Evolutionary conservation across 139 green algal species (phyloP).

Genomic region (Chlamydomonas sp.): DNA sequence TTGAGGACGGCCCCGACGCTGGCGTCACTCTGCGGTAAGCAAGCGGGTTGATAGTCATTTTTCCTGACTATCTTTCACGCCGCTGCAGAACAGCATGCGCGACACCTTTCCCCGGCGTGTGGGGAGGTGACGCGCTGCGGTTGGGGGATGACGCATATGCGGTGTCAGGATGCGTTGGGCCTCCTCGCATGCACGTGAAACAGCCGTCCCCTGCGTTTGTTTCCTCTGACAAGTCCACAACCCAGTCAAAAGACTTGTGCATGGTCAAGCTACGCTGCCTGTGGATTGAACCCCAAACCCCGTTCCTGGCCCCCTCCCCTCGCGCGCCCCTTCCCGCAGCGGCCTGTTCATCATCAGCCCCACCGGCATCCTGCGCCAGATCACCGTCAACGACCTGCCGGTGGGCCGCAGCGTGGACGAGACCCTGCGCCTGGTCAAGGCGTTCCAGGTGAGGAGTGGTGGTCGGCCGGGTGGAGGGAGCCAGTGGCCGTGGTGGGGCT

Average conservation of each 20-base stretch:
- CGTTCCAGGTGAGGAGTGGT: slow-evolving; percentile 77
- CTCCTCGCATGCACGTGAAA: too few species aligned
- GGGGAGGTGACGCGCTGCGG: too few species aligned
- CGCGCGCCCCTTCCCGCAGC: slow-evolving; percentile 36
- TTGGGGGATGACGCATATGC: too few species aligned
- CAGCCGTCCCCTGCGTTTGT: too few species aligned
- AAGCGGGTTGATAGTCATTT: neutral
- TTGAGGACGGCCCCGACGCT: slow-evolving; percentile 76
- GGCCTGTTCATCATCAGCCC: slow-evolving; percentile 93
- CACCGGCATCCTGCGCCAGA: slow-evolving; percentile 94
- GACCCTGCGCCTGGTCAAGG: slow-evolving; percentile 90
- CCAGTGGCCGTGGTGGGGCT: too few species aligned
- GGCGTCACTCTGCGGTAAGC: slow-evolving; percentile 71
- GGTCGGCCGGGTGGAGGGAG: too few species aligned
- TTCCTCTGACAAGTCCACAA: too few species aligned
- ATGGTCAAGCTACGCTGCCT: too few species aligned
- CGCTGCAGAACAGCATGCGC: too few species aligned
- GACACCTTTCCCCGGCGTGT: too few species aligned
- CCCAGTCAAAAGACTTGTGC: too few species aligned
- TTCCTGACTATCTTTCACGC: neutral
- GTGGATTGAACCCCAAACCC: neutral
- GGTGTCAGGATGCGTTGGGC: too few species aligned
- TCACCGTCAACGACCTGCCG: slow-evolving; percentile 97
- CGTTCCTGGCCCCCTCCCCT: neutral
- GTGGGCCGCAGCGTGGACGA: slow-evolving; percentile 96